phyloP scores from a whole-genome alignment of 257 asterid species.

The Eucommia ulmoides region DNA sequence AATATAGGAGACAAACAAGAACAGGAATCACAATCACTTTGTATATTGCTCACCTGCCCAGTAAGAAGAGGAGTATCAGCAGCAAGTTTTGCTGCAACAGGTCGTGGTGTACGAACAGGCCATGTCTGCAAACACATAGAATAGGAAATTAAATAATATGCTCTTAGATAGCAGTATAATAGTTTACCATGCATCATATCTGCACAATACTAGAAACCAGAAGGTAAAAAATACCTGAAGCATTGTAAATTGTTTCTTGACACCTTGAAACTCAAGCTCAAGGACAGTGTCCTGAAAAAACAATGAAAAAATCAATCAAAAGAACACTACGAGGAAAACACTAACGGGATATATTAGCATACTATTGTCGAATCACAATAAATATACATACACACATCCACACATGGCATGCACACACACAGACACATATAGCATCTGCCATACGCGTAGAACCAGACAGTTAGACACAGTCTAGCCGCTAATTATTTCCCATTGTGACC shows the following conservation, averaged over 20 bases:
- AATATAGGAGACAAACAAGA: not conserved
- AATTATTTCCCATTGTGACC: too few relatives aligned
- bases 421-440: too few relatives aligned
- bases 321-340: too few relatives aligned
- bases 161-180: not conserved
- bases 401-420: too few relatives aligned
- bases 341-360: too few relatives aligned
- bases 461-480: too few relatives aligned
- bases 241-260: conserved; percentile 84
- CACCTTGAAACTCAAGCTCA: conserved; percentile 99
- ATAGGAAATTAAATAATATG: too few relatives aligned
- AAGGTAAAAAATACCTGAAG: conserved; percentile 67
- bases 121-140: conserved; percentile 47
- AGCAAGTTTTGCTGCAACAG: conserved; percentile 90
- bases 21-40: not conserved
- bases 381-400: too few relatives aligned
- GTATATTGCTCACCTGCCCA: conserved; percentile 64
- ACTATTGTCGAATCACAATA: too few relatives aligned
- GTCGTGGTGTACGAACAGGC: conserved; percentile 98
- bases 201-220: not conserved
- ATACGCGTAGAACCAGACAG: too few relatives aligned
- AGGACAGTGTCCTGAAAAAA: conserved; percentile 84
- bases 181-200: not conserved
- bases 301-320: conserved; percentile 12
- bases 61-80: conserved; percentile 99